Conservation (phyloP, 2,329 filamentous ascomycete species). For the Myrmaecium sp. region DNA sequence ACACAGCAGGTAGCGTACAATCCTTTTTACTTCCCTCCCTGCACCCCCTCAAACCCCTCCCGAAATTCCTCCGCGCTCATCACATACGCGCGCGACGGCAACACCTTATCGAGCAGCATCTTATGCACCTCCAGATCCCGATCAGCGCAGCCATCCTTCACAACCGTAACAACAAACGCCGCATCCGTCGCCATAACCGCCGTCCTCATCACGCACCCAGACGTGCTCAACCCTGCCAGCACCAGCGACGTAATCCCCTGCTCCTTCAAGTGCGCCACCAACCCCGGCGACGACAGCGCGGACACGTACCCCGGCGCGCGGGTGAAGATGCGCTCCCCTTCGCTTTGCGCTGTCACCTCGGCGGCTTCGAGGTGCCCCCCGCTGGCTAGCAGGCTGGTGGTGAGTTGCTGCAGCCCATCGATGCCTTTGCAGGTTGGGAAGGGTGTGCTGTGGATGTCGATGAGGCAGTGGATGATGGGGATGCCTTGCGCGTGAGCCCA, state of each 20-base stretch:
- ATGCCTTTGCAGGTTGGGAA: constrained; percentile 10
- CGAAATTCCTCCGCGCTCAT: constrained; percentile 1
- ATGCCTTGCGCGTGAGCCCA: constrained; percentile 15
- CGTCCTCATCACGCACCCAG: constrained; percentile 8
- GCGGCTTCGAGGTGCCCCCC: constrained; percentile 7
- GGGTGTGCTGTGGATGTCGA: constrained; percentile 9
- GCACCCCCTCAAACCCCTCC: background rate
- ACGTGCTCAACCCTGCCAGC: constrained; percentile 8
- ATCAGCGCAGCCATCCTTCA: constrained; percentile 13
- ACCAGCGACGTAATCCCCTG: constrained; percentile 9
- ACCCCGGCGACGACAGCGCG: constrained; percentile 12
- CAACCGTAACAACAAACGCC: constrained; percentile 13
- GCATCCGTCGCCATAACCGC: constrained; percentile 10
- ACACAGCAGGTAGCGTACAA: too few relatives aligned
- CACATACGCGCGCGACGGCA: constrained; percentile 2
- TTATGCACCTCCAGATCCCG: constrained; percentile 8
- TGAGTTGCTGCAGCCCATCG: constrained; percentile 4
- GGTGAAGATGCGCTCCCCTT: constrained; percentile 10
- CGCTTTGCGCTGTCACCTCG: constrained; percentile 4
- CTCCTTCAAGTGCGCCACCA: constrained; percentile 8
- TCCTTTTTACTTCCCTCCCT: too few relatives aligned
- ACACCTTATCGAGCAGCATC: constrained; percentile 4
- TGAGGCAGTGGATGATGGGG: constrained; percentile 12
- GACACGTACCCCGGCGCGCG: constrained; percentile 11
- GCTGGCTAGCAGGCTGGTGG: constrained; percentile 5